Evolutionary conservation across 352 stramenopile genomes (phyloP).

Genomic region (Phytophthora pisi): DNA sequence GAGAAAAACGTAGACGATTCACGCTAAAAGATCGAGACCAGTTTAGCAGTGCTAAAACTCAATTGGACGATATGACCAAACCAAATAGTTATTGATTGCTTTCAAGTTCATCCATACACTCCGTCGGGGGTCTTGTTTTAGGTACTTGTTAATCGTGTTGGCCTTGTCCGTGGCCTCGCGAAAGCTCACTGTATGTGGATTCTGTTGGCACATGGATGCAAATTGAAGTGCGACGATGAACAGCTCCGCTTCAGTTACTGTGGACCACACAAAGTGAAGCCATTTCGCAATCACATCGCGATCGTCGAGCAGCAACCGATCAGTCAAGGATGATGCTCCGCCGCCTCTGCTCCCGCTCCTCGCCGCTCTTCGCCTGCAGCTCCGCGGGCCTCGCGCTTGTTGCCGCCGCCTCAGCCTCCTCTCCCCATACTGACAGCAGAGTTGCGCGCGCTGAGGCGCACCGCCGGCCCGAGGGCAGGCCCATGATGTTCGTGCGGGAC

Average conservation of each 20-base stretch:
- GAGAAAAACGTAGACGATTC: too few species aligned
- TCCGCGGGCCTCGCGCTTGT: slow-evolving; percentile 16
- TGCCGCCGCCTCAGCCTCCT: not conserved
- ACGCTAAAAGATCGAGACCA: too few species aligned
- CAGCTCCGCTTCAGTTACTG: not conserved
- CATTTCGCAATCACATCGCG: not conserved
- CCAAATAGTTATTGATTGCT: too few species aligned
- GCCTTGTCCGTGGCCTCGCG: too few species aligned
- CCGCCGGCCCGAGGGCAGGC: slow-evolving; percentile 30
- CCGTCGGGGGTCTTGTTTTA: too few species aligned
- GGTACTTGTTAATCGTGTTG: too few species aligned
- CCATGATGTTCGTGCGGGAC: slow-evolving; percentile 49
- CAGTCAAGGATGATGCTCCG: slow-evolving; percentile 5
- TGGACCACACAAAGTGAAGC: not conserved
- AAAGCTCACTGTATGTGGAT: too few species aligned
- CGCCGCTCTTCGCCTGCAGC: slow-evolving; percentile 14
- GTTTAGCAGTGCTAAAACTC: too few species aligned
- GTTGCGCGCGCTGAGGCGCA: slow-evolving; percentile 6
- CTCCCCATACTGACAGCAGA: not conserved
- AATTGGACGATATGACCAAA: too few species aligned
- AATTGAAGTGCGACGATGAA: too few species aligned
- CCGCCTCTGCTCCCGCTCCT: slow-evolving; percentile 7
- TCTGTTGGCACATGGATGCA: too few species aligned
- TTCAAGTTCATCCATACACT: too few species aligned
- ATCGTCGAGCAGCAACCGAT: not conserved